A percentile compares a stretch with the other conserved stretches of the same genome.
Conservation (phyloP, 1,139 yeast genomes). For the Yamadazyma taylorii region DNA sequence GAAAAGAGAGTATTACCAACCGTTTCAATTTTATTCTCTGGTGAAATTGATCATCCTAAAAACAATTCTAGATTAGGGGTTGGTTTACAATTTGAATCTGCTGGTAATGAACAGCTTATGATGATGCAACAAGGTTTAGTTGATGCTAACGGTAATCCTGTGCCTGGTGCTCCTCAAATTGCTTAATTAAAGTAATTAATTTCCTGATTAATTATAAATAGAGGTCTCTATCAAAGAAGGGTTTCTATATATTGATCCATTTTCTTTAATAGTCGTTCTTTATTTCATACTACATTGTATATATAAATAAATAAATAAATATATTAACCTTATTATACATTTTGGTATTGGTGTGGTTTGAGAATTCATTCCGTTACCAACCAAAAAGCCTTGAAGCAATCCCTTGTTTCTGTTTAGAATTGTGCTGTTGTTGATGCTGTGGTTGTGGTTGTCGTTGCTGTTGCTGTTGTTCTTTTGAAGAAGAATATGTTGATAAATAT, state of each 20-base stretch:
- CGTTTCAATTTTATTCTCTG: constrained; percentile 82
- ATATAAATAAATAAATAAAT: constrained; percentile 2
- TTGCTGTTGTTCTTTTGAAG: too few relatives aligned
- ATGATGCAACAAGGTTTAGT: constrained; percentile 75
- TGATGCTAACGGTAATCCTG: constrained; percentile 81
- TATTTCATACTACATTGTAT: constrained; percentile 3
- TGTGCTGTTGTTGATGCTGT: not conserved
- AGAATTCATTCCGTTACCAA: constrained; percentile 26
- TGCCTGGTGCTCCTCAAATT: constrained; percentile 64
- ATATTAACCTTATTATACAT: not conserved
- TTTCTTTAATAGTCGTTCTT: not conserved
- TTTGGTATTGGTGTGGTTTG: too few relatives aligned
- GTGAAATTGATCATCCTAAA: constrained; percentile 88
- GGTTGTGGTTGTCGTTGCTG: not conserved
- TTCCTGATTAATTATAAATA: too few relatives aligned
- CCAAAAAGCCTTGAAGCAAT: constrained; percentile 36
- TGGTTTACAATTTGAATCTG: constrained; percentile 92
- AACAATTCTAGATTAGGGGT: constrained; percentile 83
- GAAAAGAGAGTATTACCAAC: constrained; percentile 95
- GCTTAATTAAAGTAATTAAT: constrained; percentile 8
- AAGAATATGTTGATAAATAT: too few relatives aligned
- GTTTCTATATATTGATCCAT: too few relatives aligned
- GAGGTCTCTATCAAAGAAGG: too few relatives aligned
- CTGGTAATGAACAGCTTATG: constrained; percentile 87
- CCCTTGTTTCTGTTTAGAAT: constrained; percentile 12